Base-by-base conservation (phyloP, 768 basidiomycete species). In the Rhizopogon salebrosus region DNA sequence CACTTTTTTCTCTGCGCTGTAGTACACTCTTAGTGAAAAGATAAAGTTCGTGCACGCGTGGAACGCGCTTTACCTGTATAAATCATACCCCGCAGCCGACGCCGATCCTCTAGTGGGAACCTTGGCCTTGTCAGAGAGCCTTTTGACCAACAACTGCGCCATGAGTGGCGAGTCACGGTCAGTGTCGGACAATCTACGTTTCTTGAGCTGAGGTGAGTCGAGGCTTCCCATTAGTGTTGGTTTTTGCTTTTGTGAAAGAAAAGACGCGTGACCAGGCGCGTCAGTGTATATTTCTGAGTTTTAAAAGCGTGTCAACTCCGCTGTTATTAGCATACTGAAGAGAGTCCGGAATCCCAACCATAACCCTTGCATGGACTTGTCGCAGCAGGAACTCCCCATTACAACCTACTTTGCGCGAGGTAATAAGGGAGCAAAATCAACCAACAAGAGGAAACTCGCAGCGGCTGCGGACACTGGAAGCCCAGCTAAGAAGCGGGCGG, bases 61-160 rank as follows among this genome's bases (percentile, higher is more conserved):
- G 26, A 49, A 43, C 14, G 31, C 24, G 27, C 6, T 5, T 20
- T 65, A 91, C 94, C 89, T 88, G 72, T 93, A 95, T 35, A 99
- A 75, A 69, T 99, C 97, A 64, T 98, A 97, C 5, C 97, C 97
- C 1, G 97, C 97, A 2, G 95, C 82, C 45, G 93, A 74, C 2
- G 83, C 70, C 3, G 89, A 92, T 1, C 97, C 95, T 46, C 92
- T 81, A 9, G 89, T 93, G 3, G 97, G 97, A 20, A 92, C 65
- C 56, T 67, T 87, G 23, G 91, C 97, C 62, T 85, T 89, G 16
- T 83, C 80, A 3, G 90, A 92, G 35, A 89, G 83, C 31, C 84
- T 81, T 65, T 97, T 97, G 64, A 99, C 80, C 50, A 92, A 81
- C 18, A 98, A 80, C 41, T 77, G 77, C 1, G 74, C 60, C 7